Percentiles rank a stretch among this genome's conserved stretches.
phyloP scores from a whole-genome alignment of 2,329 filamentous ascomycete genomes.

The Talaromyces sp. region DNA sequence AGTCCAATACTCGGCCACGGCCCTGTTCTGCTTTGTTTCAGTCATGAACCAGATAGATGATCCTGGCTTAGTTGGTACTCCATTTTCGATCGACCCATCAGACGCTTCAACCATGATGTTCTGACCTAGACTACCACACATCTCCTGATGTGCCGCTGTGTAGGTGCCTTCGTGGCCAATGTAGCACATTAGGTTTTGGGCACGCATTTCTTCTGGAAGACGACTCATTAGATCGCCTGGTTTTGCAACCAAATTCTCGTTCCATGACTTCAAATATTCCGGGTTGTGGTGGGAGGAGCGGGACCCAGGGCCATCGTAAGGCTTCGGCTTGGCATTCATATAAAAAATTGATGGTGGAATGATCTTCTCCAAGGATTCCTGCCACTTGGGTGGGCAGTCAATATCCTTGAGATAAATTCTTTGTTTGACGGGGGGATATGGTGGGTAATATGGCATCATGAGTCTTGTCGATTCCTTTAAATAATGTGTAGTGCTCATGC shows the following conservation, averaged over 20 bases:
- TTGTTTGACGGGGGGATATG: slow-evolving; percentile 61
- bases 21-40: slow-evolving; percentile 84
- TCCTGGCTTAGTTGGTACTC: slow-evolving; percentile 72
- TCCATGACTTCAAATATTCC: slow-evolving; percentile 47
- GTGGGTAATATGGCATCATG: slow-evolving; percentile 77
- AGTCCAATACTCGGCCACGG: slow-evolving; percentile 91
- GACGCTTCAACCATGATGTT: slow-evolving; percentile 99
- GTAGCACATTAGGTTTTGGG: slow-evolving; percentile 97
- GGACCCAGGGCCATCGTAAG: slow-evolving; percentile 58
- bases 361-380: slow-evolving; percentile 72
- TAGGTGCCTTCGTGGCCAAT: slow-evolving; percentile 97
- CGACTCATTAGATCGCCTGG: slow-evolving; percentile 95
- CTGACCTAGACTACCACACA: slow-evolving; percentile 94
- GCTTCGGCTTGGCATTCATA: slow-evolving; percentile 75
- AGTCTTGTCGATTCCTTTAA: slow-evolving; percentile 82
- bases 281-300: slow-evolving; percentile 40
- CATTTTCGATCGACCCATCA: slow-evolving; percentile 62
- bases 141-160: slow-evolving; percentile 91
- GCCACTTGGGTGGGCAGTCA: slow-evolving; percentile 88
- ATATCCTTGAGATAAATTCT: slow-evolving; percentile 96
- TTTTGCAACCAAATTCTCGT: slow-evolving; percentile 64
- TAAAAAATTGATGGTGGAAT: slow-evolving; percentile 87
- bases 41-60: slow-evolving; percentile 99
- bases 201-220: slow-evolving; percentile 81
- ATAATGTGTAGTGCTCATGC: slow-evolving; percentile 88